These are phyloP conservation scores for Aphanomyces euteiches DNA, from an alignment of 352 stramenopile species.

Conservation along the genomic window DNA sequence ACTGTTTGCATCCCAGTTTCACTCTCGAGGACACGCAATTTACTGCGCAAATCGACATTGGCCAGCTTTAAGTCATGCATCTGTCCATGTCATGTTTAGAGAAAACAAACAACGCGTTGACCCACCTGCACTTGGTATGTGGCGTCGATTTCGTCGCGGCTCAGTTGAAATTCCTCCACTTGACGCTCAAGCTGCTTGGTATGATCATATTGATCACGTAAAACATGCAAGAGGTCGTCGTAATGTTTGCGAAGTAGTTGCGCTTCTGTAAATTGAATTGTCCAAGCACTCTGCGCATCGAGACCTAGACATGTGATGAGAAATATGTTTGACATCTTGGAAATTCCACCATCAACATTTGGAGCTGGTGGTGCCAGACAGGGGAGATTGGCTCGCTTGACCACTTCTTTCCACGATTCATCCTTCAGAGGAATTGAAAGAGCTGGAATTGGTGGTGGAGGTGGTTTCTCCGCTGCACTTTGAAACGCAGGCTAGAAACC, in stretches of 20 bases:
- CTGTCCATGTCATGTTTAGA: conserved; percentile 33
- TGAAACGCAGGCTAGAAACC: too few relatives aligned
- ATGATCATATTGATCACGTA: conserved; percentile 32
- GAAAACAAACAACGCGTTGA: not conserved
- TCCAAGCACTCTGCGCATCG: conserved; percentile 45
- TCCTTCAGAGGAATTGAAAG: not conserved
- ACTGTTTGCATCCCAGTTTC: conserved; percentile 44
- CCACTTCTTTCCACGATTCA: not conserved
- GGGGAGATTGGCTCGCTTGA: not conserved
- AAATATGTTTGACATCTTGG: not conserved
- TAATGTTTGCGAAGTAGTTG: conserved; percentile 73
- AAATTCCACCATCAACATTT: conserved; percentile 8
- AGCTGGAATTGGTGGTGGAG: too few relatives aligned
- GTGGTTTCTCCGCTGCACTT: too few relatives aligned
- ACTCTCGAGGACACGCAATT: conserved; percentile 59
- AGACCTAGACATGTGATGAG: conserved; percentile 48
- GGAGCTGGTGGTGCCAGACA: conserved; percentile 10
- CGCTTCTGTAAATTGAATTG: conserved; percentile 57
- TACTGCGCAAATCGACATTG: conserved; percentile 55
- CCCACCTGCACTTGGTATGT: conserved; percentile 22
- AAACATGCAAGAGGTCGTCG: conserved; percentile 64
- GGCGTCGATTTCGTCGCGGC: conserved; percentile 14
- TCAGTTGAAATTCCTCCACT: conserved; percentile 19
- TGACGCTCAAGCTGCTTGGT: not conserved
- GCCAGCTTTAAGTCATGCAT: conserved; percentile 76